Evolutionary conservation across 768 basidiomycete species (phyloP).

Genomic region (Pleurotus salmoneostramineus): DNA sequence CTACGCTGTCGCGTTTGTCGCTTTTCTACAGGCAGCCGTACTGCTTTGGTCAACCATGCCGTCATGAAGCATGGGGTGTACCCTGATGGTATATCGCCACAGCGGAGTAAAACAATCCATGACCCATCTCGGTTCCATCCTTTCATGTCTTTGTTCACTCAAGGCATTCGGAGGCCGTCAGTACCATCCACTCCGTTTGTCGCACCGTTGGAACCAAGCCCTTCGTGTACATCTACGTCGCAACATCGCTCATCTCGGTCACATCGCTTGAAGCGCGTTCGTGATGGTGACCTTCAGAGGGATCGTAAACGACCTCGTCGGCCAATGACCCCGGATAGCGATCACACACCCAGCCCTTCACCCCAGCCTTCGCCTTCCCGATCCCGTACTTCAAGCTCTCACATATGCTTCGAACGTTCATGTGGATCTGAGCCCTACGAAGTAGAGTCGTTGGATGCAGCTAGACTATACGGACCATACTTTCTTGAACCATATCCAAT

Average conservation of each 20-base stretch:
- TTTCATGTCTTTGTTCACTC: background rate
- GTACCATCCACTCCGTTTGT: background rate
- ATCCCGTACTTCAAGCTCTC: background rate
- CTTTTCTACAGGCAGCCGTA: background rate
- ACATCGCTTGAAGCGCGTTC: background rate
- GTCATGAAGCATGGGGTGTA: conserved; percentile 7
- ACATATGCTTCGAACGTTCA: no score
- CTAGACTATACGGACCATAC: background rate
- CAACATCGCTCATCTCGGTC: background rate
- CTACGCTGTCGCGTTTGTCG: background rate
- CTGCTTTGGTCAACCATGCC: background rate
- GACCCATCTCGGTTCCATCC: background rate
- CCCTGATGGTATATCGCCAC: background rate
- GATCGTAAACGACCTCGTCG: background rate
- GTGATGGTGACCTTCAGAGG: background rate
- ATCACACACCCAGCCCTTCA: background rate
- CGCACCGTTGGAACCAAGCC: no score
- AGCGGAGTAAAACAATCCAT: no score
- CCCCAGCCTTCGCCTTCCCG: background rate
- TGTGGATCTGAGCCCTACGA: background rate
- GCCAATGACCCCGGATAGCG: background rate
- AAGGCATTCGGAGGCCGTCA: background rate
- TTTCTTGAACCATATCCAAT: conserved; percentile 2
- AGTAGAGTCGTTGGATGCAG: background rate
- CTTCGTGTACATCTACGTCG: background rate